These are phyloP conservation scores for Chlorella sp. DNA, from an alignment of 139 green algal genomes.

Conservation along the genomic window DNA sequence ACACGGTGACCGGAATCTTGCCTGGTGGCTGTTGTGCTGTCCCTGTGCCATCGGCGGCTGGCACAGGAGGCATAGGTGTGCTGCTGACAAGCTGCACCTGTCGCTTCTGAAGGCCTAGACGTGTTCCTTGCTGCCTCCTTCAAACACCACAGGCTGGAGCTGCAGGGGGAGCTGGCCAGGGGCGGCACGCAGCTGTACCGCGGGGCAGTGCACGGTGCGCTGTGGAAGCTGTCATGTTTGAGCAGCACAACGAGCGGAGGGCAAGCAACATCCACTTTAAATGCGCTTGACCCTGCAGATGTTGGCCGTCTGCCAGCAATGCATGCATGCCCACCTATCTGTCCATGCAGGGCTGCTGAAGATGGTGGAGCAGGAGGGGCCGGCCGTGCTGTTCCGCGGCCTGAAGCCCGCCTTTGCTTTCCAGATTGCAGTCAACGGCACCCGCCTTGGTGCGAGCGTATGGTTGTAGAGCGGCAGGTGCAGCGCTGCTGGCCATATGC, in stretches of 20 bases:
- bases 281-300: neutral
- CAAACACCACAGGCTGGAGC: constrained; percentile 52
- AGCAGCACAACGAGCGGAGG: neutral
- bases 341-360: neutral
- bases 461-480: neutral
- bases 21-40: too few species aligned
- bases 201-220: constrained; percentile 1
- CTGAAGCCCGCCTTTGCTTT: constrained; percentile 21
- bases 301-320: too few species aligned
- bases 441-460: neutral
- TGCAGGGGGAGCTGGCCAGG: constrained; percentile 19
- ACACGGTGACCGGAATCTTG: too few species aligned
- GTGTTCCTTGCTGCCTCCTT: too few species aligned
- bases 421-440: constrained; percentile 28
- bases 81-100: too few species aligned
- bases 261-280: neutral
- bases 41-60: too few species aligned
- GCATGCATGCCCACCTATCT: neutral
- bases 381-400: constrained; percentile 5
- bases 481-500: neutral
- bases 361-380: constrained; percentile 2
- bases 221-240: neutral
- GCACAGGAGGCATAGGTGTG: too few species aligned
- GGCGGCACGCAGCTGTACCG: constrained; percentile 1
- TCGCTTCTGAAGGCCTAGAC: too few species aligned